These are phyloP conservation scores for Chimonanthus praecox DNA, from an alignment of 164 flowering plant species.

Conservation along the genomic window DNA sequence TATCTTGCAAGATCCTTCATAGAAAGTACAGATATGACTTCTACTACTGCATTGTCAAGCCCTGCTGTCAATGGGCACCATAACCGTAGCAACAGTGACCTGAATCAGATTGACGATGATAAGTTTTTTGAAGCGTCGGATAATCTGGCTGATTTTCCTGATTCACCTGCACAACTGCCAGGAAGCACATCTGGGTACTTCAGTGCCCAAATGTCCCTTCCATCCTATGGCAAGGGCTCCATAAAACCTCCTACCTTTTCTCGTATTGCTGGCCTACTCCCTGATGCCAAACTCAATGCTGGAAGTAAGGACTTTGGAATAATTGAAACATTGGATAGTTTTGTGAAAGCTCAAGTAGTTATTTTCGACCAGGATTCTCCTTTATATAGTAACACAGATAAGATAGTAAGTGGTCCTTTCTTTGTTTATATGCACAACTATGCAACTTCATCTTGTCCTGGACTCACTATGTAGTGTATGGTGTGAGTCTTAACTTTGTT, in stretches of 20 bases:
- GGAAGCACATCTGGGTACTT: slow-evolving; percentile 17
- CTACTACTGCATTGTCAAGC: slow-evolving; percentile 16
- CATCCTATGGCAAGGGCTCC: slow-evolving; percentile 23
- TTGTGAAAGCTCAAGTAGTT: slow-evolving; percentile 91
- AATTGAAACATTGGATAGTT: slow-evolving; percentile 53
- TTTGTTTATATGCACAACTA: background rate
- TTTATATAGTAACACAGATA: slow-evolving; percentile 61
- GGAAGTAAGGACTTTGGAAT: slow-evolving; percentile 25
- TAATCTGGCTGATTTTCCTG: slow-evolving; percentile 49
- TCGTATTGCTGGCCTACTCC: slow-evolving; percentile 63
- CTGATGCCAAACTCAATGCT: slow-evolving; percentile 31
- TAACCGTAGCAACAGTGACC: slow-evolving; percentile 27
- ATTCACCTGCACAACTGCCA: slow-evolving; percentile 22
- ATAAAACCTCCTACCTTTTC: slow-evolving; percentile 57
- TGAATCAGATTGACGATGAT: slow-evolving; percentile 56
- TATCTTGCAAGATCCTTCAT: slow-evolving; percentile 82
- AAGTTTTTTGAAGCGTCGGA: slow-evolving; percentile 89
- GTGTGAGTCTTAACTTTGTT: background rate
- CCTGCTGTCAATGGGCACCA: slow-evolving; percentile 21
- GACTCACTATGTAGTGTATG: slow-evolving; percentile 1
- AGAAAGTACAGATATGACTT: slow-evolving; percentile 22
- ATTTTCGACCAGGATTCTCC: slow-evolving; percentile 65
- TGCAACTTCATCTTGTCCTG: background rate
- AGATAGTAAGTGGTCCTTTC: slow-evolving; percentile 32
- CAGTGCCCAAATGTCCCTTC: slow-evolving; percentile 14